Conservation (phyloP, 116 monocot species). For the Papilionanthe hybrid region DNA sequence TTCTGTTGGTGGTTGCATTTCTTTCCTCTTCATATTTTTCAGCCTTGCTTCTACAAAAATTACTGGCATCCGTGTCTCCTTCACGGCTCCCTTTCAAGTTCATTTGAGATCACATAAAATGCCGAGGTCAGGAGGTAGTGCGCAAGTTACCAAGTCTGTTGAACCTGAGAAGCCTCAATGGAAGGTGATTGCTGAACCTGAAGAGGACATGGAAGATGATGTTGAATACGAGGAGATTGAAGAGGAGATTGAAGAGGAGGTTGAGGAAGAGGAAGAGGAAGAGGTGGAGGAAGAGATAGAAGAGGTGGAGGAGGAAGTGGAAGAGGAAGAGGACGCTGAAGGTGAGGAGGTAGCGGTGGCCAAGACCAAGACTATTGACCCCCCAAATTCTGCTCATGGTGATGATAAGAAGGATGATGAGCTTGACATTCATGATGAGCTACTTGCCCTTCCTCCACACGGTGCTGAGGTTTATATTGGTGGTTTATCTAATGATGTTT, state of each 20-base stretch:
- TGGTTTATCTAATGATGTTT: conserved; percentile 43
- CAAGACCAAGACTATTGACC: conserved; percentile 9
- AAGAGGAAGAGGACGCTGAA: conserved; percentile 28
- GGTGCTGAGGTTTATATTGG: conserved; percentile 84
- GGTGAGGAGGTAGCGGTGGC: conserved; percentile 23
- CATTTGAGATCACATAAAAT: conserved; percentile 51
- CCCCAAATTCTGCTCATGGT: neutral
- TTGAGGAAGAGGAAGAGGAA: conserved; percentile 27
- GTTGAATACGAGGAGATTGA: conserved; percentile 64
- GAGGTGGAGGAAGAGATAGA: conserved; percentile 17
- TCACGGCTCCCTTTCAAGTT: conserved; percentile 67
- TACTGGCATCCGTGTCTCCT: conserved; percentile 58
- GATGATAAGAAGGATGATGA: conserved; percentile 22
- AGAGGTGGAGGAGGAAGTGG: conserved; percentile 17
- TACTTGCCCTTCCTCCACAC: conserved; percentile 78
- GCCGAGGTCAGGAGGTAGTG: conserved; percentile 48
- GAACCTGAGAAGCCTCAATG: conserved; percentile 34
- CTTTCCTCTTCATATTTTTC: conserved; percentile 47
- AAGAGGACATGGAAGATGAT: conserved; percentile 51
- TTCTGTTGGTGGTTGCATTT: conserved; percentile 51
- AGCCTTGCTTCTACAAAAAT: conserved; percentile 44
- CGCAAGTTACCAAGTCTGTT: conserved; percentile 20
- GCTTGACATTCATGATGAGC: conserved; percentile 42
- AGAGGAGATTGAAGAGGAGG: conserved; percentile 38
- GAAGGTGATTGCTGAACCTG: conserved; percentile 36